phyloP scores from a whole-genome alignment of 2,329 filamentous ascomycete species.

The Xylaria sp. region DNA sequence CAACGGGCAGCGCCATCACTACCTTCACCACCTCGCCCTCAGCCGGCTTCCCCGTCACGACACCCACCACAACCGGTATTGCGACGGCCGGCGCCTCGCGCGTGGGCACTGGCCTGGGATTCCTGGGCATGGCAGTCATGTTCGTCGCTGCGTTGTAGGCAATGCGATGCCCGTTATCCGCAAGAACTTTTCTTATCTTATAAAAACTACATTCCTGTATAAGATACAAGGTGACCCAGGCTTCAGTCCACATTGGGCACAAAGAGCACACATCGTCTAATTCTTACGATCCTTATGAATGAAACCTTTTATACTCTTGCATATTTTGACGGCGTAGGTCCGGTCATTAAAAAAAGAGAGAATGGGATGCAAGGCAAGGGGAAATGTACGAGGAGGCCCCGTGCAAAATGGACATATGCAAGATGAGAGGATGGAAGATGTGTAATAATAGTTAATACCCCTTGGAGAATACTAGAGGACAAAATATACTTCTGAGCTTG shows the following conservation, averaged over 20 bases:
- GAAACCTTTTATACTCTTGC: conserved; percentile 40
- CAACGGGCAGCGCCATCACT: conserved; percentile 43
- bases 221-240: conserved; percentile 21
- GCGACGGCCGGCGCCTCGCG: conserved; percentile 43
- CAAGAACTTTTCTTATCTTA: conserved; percentile 7
- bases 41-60: conserved; percentile 38
- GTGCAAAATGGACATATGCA: conserved; percentile 20
- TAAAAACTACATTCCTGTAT: conserved; percentile 24
- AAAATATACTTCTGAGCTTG: conserved; percentile 34
- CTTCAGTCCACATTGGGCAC: conserved; percentile 10
- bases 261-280: conserved; percentile 41
- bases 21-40: conserved; percentile 48
- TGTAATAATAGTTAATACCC: conserved; percentile 44
- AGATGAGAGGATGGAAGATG: conserved; percentile 23
- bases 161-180: background rate
- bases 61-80: conserved; percentile 32
- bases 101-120: conserved; percentile 51
- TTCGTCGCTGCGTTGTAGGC: conserved; percentile 55
- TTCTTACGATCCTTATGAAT: conserved; percentile 64
- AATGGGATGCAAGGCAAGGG: background rate
- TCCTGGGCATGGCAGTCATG: conserved; percentile 52
- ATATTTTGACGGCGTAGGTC: conserved; percentile 29
- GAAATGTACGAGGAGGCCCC: background rate
- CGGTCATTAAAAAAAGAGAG: background rate
- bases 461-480: conserved; percentile 18